phyloP scores from a whole-genome alignment of 2,329 filamentous ascomycete species.

The Botryotinia globosa region DNA sequence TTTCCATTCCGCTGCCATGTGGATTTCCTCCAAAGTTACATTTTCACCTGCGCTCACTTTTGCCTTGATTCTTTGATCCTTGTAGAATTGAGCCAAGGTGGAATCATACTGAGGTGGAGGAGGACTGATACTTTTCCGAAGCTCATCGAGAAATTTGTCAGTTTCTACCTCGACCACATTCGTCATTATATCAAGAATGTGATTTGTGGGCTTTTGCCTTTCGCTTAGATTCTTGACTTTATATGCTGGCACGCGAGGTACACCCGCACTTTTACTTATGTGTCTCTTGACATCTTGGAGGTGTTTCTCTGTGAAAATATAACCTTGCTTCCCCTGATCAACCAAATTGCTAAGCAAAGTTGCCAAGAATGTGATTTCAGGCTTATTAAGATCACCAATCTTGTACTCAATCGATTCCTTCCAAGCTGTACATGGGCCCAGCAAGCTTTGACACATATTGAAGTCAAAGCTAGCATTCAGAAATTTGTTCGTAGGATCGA shows the following conservation, averaged over 20 bases:
- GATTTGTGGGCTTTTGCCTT: slow-evolving; percentile 33
- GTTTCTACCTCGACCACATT: slow-evolving; percentile 50
- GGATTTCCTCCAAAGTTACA: background rate
- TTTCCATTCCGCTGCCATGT: slow-evolving; percentile 22
- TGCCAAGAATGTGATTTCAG: slow-evolving; percentile 49
- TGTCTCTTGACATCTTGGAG: slow-evolving; percentile 38
- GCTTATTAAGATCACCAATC: slow-evolving; percentile 48
- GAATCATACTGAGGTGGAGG: slow-evolving; percentile 27
- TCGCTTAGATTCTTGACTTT: background rate
- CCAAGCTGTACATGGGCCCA: slow-evolving; percentile 63
- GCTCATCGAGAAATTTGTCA: slow-evolving; percentile 28
- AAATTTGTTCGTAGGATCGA: slow-evolving; percentile 42
- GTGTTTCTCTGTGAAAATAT: slow-evolving; percentile 46
- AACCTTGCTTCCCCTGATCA: slow-evolving; percentile 56
- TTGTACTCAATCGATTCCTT: slow-evolving; percentile 64
- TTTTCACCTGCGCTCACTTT: slow-evolving; percentile 21
- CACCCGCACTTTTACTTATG: background rate
- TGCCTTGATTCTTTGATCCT: slow-evolving; percentile 22
- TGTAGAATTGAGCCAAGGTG: slow-evolving; percentile 29
- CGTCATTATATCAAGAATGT: slow-evolving; percentile 63
- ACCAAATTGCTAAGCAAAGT: slow-evolving; percentile 53
- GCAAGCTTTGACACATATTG: slow-evolving; percentile 52
- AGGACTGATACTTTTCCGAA: slow-evolving; percentile 17
- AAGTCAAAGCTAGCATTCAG: slow-evolving; percentile 56
- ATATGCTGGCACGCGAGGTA: background rate